Conservation (phyloP, 345 rosid genomes). For the Populus davidiana region DNA sequence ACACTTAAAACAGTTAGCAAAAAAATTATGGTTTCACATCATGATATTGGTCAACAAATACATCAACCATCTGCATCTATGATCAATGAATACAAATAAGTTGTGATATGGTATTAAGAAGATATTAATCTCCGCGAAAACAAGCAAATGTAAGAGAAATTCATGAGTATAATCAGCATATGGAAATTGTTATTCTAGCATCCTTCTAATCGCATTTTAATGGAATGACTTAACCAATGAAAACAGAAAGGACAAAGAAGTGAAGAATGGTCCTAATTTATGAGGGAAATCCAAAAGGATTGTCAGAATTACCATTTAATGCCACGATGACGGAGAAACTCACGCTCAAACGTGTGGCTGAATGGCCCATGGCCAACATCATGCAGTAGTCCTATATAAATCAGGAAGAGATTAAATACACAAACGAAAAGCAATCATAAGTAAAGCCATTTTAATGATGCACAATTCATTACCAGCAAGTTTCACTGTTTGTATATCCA, state of each 20-base stretch:
- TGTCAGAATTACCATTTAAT: conserved; percentile 16
- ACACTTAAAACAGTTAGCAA: no score
- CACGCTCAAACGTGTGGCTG: conserved; percentile 29
- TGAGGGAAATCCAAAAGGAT: background rate
- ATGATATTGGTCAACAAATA: no score
- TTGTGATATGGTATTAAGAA: background rate
- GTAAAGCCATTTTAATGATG: background rate
- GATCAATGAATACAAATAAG: no score
- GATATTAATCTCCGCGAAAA: background rate
- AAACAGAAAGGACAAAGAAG: background rate
- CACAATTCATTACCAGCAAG: conserved; percentile 27
- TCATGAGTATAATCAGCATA: no score
- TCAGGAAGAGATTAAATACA: background rate
- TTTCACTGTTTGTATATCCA: conserved; percentile 26
- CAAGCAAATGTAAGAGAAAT: background rate
- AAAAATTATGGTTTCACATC: no score
- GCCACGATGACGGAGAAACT: conserved; percentile 22
- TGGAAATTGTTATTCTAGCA: no score
- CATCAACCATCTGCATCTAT: no score
- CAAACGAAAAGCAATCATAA: background rate
- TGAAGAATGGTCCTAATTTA: background rate
- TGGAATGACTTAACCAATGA: background rate
- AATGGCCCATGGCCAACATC: conserved; percentile 38
- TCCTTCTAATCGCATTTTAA: no score
- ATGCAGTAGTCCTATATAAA: conserved; percentile 26